Percentiles rank a stretch among this genome's conserved stretches.
phyloP scores from a whole-genome alignment of 352 stramenopile genomes.

The Pythium pyrilobum region DNA sequence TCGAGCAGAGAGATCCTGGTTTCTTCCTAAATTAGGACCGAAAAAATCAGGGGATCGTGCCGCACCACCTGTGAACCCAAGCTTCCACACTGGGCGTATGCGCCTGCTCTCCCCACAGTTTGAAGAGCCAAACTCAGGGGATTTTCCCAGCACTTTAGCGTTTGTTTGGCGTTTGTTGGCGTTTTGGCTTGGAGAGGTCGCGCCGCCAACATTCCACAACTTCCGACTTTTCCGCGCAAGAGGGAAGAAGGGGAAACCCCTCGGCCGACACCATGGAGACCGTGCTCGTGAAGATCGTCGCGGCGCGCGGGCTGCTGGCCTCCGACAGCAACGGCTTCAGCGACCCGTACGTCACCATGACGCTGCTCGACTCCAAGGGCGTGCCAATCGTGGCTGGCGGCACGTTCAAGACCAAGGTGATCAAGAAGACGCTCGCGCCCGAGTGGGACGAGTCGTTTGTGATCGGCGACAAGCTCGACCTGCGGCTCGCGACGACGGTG shows the following conservation, averaged over 20 bases:
- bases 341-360: conserved; percentile 68
- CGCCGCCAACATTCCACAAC: conserved; percentile 1
- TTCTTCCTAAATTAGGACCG: too few species aligned
- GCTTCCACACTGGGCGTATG: too few species aligned
- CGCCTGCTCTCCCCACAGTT: too few species aligned
- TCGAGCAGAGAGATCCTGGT: too few species aligned
- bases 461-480: conserved; percentile 56
- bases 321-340: conserved; percentile 63
- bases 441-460: conserved; percentile 59
- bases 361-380: conserved; percentile 60
- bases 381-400: conserved; percentile 33
- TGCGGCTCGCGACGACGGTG: conserved; percentile 60
- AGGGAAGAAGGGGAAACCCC: background rate
- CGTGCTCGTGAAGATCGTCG: conserved; percentile 44
- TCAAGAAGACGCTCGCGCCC: conserved; percentile 63
- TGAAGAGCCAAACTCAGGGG: too few species aligned
- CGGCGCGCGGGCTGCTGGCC: conserved; percentile 61
- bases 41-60: too few species aligned
- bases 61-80: too few species aligned
- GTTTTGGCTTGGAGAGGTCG: too few species aligned
- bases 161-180: too few species aligned
- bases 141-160: too few species aligned
- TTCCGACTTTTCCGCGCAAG: background rate
- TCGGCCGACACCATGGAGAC: conserved; percentile 5
- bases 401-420: conserved; percentile 56